phyloP scores from a whole-genome alignment of 2,329 filamentous ascomycete genomes.

The Paracoccidioides lutzii region DNA sequence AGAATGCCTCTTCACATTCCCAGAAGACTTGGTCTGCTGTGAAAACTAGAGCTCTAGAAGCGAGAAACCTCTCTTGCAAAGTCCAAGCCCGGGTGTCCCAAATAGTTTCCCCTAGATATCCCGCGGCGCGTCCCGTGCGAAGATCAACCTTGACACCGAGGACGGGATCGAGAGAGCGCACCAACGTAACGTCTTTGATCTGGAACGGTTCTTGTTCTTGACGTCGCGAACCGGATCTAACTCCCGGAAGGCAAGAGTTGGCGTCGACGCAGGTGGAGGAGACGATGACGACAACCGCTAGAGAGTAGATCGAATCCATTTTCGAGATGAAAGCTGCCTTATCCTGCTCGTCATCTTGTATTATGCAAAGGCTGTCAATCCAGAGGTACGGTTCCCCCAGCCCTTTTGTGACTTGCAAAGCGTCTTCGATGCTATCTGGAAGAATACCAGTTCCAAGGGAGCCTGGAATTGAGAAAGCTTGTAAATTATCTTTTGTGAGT shows the following conservation, averaged over 20 bases:
- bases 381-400: background rate
- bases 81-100: background rate
- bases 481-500: constrained; percentile 2
- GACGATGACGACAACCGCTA: constrained; percentile 8
- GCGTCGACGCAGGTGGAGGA: constrained; percentile 7
- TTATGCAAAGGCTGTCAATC: background rate
- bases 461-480: constrained; percentile 4
- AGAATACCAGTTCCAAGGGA: constrained; percentile 1
- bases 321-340: constrained; percentile 8
- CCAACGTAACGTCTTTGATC: background rate
- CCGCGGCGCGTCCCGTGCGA: background rate
- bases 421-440: background rate
- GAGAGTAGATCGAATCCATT: constrained; percentile 13
- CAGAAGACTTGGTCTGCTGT: background rate
- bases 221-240: constrained; percentile 3
- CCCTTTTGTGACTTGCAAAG: background rate
- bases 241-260: constrained; percentile 7
- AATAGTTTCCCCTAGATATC: background rate
- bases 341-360: background rate
- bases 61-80: background rate
- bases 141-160: background rate
- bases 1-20: background rate
- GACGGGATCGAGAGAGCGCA: background rate
- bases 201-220: constrained; percentile 4
- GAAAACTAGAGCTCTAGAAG: background rate